Evolutionary conservation across 2,329 filamentous ascomycete species (phyloP).

Genomic region (Penicillium capsulatum): DNA sequence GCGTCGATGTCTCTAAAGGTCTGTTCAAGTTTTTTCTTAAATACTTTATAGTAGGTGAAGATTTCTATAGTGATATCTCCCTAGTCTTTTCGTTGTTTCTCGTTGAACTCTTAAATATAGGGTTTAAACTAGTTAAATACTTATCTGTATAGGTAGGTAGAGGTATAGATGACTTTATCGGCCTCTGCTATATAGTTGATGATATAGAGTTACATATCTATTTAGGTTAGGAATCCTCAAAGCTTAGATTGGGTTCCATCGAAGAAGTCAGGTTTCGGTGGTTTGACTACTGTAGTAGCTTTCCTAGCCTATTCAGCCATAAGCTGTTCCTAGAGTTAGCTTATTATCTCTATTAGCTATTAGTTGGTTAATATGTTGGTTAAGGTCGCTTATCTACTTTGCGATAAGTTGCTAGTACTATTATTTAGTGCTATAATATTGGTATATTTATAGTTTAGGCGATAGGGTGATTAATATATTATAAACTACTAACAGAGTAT

Average conservation of each 20-base stretch:
- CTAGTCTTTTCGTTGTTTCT: too few relatives aligned
- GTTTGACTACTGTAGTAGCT: background rate
- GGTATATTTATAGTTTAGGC: too few relatives aligned
- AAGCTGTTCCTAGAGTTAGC: too few relatives aligned
- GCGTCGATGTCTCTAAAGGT: conserved; percentile 8
- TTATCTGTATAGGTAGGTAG: too few relatives aligned
- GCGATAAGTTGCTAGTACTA: too few relatives aligned
- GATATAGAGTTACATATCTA: conserved; percentile 4
- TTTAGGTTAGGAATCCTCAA: conserved; percentile 1
- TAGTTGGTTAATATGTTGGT: too few relatives aligned
- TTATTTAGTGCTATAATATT: too few relatives aligned
- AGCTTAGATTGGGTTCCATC: conserved; percentile 3
- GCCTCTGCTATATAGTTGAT: background rate
- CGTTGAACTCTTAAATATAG: conserved; percentile 1
- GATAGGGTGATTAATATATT: too few relatives aligned
- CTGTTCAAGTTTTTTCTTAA: conserved; percentile 3
- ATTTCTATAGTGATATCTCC: too few relatives aligned
- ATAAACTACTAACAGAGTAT: too few relatives aligned
- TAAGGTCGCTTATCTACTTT: too few relatives aligned
- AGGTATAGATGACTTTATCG: conserved; percentile 2
- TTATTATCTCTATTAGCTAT: background rate
- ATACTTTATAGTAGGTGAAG: too few relatives aligned
- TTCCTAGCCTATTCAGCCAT: background rate
- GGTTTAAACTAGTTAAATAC: conserved; percentile 5
- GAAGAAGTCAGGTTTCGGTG: conserved; percentile 4